These are phyloP conservation scores for Echria macrotheca DNA, from an alignment of 495 filamentous ascomycete genomes.

Conservation along the genomic window DNA sequence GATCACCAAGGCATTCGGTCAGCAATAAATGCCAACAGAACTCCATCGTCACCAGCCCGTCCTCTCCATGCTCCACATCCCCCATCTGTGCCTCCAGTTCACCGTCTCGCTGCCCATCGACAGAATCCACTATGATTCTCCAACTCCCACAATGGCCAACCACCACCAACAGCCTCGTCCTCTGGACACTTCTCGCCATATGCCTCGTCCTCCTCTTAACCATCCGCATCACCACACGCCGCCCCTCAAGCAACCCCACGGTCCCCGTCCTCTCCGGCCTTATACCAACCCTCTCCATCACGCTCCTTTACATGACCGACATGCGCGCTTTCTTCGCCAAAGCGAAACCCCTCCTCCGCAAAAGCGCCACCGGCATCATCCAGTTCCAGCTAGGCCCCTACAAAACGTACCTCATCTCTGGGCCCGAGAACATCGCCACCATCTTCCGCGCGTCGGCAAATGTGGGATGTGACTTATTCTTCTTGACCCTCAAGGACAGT, in stretches of 20 bases:
- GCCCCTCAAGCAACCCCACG: background rate
- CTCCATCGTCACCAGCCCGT: background rate
- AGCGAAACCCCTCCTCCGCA: background rate
- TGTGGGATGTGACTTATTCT: constrained; percentile 18
- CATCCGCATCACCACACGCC: background rate
- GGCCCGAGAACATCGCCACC: constrained; percentile 16
- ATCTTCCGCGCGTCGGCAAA: constrained; percentile 18
- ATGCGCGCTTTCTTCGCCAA: background rate
- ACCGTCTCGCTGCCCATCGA: no score
- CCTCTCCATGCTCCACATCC: background rate
- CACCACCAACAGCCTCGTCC: no score
- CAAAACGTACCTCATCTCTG: constrained; percentile 19
- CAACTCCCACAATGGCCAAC: no score
- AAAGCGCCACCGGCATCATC: constrained; percentile 3
- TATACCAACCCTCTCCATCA: background rate
- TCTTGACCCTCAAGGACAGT: constrained; percentile 10
- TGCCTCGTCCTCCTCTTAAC: background rate
- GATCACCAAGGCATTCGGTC: background rate
- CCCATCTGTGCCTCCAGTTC: background rate
- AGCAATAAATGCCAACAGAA: background rate
- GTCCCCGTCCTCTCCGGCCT: background rate
- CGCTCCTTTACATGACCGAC: constrained; percentile 4
- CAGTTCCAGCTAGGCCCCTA: constrained; percentile 20
- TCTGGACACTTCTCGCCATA: background rate
- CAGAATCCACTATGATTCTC: no score